phyloP scores from a whole-genome alignment of 768 basidiomycete genomes.

The Lactifluus subvellereus region DNA sequence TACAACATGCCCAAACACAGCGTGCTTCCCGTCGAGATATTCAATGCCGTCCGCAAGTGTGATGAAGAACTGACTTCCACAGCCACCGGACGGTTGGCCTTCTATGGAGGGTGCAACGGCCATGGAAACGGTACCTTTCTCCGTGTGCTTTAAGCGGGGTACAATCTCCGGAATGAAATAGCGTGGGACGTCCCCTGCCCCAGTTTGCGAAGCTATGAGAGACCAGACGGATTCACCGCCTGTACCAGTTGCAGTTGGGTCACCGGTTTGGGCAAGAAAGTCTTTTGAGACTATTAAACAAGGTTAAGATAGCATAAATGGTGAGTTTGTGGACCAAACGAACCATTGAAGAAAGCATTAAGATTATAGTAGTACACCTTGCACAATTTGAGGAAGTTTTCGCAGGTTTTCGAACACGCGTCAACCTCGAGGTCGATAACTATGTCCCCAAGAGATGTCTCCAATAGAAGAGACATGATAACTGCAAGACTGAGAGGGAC shows the following conservation, averaged over 20 bases:
- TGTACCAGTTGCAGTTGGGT: slow-evolving; percentile 90
- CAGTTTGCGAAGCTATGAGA: slow-evolving; percentile 47
- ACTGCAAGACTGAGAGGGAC: background rate
- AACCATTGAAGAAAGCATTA: slow-evolving; percentile 98
- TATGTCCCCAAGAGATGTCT: slow-evolving; percentile 95
- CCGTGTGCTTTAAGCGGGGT: slow-evolving; percentile 76
- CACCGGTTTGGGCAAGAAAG: slow-evolving; percentile 94
- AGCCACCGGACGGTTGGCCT: slow-evolving; percentile 56
- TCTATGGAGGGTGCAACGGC: slow-evolving; percentile 83
- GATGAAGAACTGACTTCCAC: slow-evolving; percentile 95
- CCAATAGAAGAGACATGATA: slow-evolving; percentile 91
- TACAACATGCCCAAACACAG: slow-evolving; percentile 93
- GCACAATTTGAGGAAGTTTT: slow-evolving; percentile 97
- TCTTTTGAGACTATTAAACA: slow-evolving; percentile 80
- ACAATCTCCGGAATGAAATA: slow-evolving; percentile 85
- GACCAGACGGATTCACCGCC: slow-evolving; percentile 92
- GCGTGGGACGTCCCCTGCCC: slow-evolving; percentile 43
- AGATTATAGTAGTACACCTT: slow-evolving; percentile 97
- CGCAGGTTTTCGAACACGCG: slow-evolving; percentile 81
- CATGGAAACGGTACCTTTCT: slow-evolving; percentile 93
- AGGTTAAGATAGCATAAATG: background rate
- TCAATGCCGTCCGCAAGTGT: slow-evolving; percentile 88
- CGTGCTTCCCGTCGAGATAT: slow-evolving; percentile 88
- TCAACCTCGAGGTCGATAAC: slow-evolving; percentile 95
- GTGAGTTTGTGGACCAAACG: background rate